Conservation (phyloP, 257 asterid genomes). For the Galeopsis tetrahit region DNA sequence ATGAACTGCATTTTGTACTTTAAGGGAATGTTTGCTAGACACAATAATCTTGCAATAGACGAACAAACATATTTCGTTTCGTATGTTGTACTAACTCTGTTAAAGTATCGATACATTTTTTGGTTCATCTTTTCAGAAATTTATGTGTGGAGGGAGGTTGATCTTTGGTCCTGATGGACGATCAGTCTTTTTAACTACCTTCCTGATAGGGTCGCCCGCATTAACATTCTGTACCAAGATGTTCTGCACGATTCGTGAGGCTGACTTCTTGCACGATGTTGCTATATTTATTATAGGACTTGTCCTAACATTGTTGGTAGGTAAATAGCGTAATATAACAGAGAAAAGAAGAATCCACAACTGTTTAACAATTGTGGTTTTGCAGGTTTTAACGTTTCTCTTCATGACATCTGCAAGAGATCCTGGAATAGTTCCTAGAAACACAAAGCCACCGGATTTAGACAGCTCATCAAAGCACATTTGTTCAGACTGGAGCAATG, state of each 20-base stretch:
- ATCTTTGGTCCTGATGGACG: conserved; percentile 76
- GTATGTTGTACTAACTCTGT: too few species aligned
- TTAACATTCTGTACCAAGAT: conserved; percentile 64
- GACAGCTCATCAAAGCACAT: conserved; percentile 41
- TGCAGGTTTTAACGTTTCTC: conserved; percentile 68
- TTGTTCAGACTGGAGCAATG: conserved; percentile 72
- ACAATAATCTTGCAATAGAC: too few species aligned
- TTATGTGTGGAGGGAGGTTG: conserved; percentile 81
- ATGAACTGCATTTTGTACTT: neutral
- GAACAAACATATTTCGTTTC: too few species aligned
- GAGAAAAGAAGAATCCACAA: neutral
- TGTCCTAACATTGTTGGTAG: conserved; percentile 63
- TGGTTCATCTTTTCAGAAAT: conserved; percentile 53
- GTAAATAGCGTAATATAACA: conserved; percentile 11
- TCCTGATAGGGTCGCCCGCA: conserved; percentile 73
- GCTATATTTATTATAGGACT: conserved; percentile 54
- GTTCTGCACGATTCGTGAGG: conserved; percentile 44
- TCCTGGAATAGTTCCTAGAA: conserved; percentile 75
- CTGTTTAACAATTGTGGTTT: conserved; percentile 6
- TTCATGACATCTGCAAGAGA: conserved; percentile 64
- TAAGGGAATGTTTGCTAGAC: too few species aligned
- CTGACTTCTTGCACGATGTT: conserved; percentile 45
- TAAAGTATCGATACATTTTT: too few species aligned
- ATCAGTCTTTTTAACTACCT: conserved; percentile 56
- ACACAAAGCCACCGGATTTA: conserved; percentile 54